phyloP scores from a whole-genome alignment of 2,329 filamentous ascomycete species.

The Pseudogymnoascus sp. region DNA sequence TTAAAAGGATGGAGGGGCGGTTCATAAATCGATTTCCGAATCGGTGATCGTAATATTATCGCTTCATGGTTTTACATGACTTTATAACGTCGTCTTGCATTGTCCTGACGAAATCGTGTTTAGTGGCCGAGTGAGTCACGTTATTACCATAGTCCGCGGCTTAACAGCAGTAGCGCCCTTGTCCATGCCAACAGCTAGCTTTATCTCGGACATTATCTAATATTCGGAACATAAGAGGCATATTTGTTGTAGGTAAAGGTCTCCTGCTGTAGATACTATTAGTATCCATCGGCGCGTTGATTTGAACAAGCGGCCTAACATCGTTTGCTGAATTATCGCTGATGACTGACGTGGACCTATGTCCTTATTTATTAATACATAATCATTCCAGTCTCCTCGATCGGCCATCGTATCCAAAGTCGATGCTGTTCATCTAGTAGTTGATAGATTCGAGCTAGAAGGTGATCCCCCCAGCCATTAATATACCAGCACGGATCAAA shows the following conservation, averaged over 20 bases:
- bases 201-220: not conserved
- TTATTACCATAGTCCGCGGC: not conserved
- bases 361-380: not conserved
- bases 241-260: not conserved
- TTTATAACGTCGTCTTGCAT: not conserved
- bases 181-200: not conserved
- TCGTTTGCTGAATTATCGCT: not conserved
- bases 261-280: not conserved
- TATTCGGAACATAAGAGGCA: not conserved
- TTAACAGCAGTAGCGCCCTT: not conserved
- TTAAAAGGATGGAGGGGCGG: not conserved
- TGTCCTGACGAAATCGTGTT: not conserved
- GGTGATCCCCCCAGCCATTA: constrained; percentile 32
- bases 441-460: constrained; percentile 31
- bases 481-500: constrained; percentile 35
- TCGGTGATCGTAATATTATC: not conserved
- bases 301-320: not conserved
- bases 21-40: not conserved
- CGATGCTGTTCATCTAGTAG: constrained; percentile 35
- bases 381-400: constrained; percentile 27
- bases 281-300: not conserved
- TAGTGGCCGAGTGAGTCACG: not conserved
- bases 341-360: not conserved
- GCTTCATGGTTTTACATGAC: not conserved
- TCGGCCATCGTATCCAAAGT: constrained; percentile 33